Conservation (phyloP, 1,139 yeast genomes). For the Suhomyces atakaporum region DNA sequence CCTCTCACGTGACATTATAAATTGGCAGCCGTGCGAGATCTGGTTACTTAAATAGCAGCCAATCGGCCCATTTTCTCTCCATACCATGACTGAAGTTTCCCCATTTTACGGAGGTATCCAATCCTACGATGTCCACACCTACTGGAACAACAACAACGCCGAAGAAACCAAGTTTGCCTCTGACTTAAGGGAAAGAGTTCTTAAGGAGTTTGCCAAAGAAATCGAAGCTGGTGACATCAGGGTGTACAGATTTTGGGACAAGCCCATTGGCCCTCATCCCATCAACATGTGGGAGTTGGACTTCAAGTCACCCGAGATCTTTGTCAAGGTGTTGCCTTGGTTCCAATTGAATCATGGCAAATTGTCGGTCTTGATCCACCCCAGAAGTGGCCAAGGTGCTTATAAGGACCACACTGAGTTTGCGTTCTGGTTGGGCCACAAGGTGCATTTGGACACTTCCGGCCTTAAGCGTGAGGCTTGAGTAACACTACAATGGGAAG, state of each 20-base stretch:
- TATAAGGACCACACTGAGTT: constrained; percentile 50
- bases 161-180: constrained; percentile 38
- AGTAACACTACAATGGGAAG: too few species aligned
- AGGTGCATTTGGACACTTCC: constrained; percentile 17
- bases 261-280: constrained; percentile 62
- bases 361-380: constrained; percentile 56
- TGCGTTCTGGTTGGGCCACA: constrained; percentile 59
- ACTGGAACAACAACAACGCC: constrained; percentile 45
- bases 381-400: constrained; percentile 45
- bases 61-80: background rate
- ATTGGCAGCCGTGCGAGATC: too few species aligned
- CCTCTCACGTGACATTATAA: too few species aligned
- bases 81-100: background rate
- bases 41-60: too few species aligned
- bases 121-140: constrained; percentile 58
- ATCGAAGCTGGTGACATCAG: constrained; percentile 45
- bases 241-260: constrained; percentile 49
- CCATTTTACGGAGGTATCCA: constrained; percentile 34
- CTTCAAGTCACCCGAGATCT: constrained; percentile 34
- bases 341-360: constrained; percentile 54
- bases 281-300: constrained; percentile 47
- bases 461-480: constrained; percentile 12
- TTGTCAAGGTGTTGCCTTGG: constrained; percentile 28
- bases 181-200: constrained; percentile 43
- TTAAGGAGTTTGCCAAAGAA: constrained; percentile 47